These are phyloP conservation scores for Cucurbitaria berberidis DNA, from an alignment of 2,329 filamentous ascomycete genomes.

Conservation along the genomic window DNA sequence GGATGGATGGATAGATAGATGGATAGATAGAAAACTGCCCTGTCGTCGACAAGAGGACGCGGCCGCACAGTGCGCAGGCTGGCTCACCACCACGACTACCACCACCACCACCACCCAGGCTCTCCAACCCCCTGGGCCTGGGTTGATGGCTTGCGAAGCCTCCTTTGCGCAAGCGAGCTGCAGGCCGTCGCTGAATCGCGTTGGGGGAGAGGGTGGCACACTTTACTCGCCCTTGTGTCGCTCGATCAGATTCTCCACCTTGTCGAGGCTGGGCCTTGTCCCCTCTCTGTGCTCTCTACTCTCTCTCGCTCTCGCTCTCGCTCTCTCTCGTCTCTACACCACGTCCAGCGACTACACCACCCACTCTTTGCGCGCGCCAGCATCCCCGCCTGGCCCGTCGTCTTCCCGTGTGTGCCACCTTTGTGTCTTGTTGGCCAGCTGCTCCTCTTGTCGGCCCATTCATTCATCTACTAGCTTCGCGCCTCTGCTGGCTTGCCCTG, in stretches of 20 bases:
- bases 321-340: too few relatives aligned
- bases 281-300: constrained; percentile 2
- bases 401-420: constrained; percentile 2
- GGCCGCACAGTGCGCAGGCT: constrained; percentile 30
- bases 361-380: too few relatives aligned
- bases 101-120: too few relatives aligned
- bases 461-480: constrained; percentile 24
- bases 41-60: constrained; percentile 13
- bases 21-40: constrained; percentile 19
- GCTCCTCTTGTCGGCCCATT: constrained; percentile 4
- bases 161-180: constrained; percentile 34
- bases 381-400: constrained; percentile 5
- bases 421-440: neutral
- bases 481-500: constrained; percentile 24
- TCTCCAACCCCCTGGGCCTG: constrained; percentile 31
- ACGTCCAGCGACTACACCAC: too few relatives aligned
- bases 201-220: constrained; percentile 11
- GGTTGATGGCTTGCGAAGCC: constrained; percentile 33
- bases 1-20: too few relatives aligned
- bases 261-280: neutral
- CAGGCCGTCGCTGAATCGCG: constrained; percentile 23
- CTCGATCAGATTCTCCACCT: constrained; percentile 8
- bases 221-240: constrained; percentile 28
- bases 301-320: too few relatives aligned
- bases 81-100: constrained; percentile 14